A percentile compares a stretch with the other conserved stretches of the same genome.
These are phyloP conservation scores for Aspergillus sp. DNA, from an alignment of 2,329 filamentous ascomycete genomes.

Conservation along the genomic window DNA sequence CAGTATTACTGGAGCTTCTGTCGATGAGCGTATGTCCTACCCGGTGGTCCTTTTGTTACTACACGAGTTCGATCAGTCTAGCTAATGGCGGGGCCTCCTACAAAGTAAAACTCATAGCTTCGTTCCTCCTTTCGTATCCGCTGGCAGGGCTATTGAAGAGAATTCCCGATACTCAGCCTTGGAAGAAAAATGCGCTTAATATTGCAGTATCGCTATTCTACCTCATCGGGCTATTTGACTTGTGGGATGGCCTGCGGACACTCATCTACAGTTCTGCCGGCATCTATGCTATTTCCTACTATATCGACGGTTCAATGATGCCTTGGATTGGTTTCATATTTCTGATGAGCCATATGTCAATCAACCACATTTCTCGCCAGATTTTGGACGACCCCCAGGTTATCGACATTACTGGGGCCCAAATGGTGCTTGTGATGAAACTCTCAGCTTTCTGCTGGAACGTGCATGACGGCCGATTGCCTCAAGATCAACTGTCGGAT, in stretches of 20 bases:
- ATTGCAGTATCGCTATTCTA: slow-evolving; percentile 83
- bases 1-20: slow-evolving; percentile 59
- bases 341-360: slow-evolving; percentile 91
- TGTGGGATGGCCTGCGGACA: slow-evolving; percentile 82
- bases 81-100: background rate
- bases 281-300: slow-evolving; percentile 80
- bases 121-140: slow-evolving; percentile 89
- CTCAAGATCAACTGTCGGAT: slow-evolving; percentile 76
- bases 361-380: slow-evolving; percentile 84
- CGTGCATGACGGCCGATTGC: slow-evolving; percentile 83
- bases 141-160: slow-evolving; percentile 85
- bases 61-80: background rate
- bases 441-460: slow-evolving; percentile 97
- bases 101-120: slow-evolving; percentile 86
- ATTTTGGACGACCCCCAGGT: slow-evolving; percentile 62
- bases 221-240: slow-evolving; percentile 85
- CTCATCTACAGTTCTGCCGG: slow-evolving; percentile 75
- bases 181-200: slow-evolving; percentile 84
- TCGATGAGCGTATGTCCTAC: slow-evolving; percentile 58
- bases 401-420: slow-evolving; percentile 87
- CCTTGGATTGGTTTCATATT: slow-evolving; percentile 95
- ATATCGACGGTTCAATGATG: slow-evolving; percentile 87
- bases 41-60: background rate
- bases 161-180: slow-evolving; percentile 79
- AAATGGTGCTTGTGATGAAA: slow-evolving; percentile 99